Conservation (phyloP, 345 rosid genomes). For the Crucihimalaya himalaica region DNA sequence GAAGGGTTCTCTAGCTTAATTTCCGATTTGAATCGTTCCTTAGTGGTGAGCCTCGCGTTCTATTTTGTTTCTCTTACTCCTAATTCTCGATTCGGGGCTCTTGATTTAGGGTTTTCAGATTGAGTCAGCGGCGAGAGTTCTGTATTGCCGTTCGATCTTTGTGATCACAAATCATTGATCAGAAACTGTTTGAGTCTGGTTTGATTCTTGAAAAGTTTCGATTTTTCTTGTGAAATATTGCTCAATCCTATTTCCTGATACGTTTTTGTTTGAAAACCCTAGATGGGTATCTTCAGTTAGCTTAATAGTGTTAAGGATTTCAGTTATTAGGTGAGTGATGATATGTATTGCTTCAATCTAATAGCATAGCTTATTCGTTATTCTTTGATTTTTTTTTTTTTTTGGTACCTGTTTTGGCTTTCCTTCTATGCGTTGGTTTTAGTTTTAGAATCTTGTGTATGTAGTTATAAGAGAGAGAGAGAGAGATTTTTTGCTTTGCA, state of each 20-base stretch:
- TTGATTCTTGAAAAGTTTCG: neutral
- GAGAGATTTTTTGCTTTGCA: neutral
- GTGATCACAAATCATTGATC: too few relatives aligned
- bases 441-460: neutral
- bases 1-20: neutral
- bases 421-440: neutral
- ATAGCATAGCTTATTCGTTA: too few relatives aligned
- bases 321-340: too few relatives aligned
- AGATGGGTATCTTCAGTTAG: constrained; percentile 1
- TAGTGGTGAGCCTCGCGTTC: constrained; percentile 24
- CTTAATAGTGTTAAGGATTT: too few relatives aligned
- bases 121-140: neutral
- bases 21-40: constrained; percentile 10
- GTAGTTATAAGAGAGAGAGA: neutral
- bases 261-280: constrained; percentile 7
- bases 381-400: neutral
- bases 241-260: neutral
- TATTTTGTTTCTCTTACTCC: neutral
- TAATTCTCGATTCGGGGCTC: constrained; percentile 10
- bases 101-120: constrained; percentile 24
- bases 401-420: neutral
- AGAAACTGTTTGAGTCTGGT: neutral
- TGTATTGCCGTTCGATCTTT: neutral
- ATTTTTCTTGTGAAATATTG: neutral
- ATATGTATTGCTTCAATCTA: too few relatives aligned